phyloP scores from a whole-genome alignment of 495 filamentous ascomycete species.

The Hypoxylon crocopeplum region DNA sequence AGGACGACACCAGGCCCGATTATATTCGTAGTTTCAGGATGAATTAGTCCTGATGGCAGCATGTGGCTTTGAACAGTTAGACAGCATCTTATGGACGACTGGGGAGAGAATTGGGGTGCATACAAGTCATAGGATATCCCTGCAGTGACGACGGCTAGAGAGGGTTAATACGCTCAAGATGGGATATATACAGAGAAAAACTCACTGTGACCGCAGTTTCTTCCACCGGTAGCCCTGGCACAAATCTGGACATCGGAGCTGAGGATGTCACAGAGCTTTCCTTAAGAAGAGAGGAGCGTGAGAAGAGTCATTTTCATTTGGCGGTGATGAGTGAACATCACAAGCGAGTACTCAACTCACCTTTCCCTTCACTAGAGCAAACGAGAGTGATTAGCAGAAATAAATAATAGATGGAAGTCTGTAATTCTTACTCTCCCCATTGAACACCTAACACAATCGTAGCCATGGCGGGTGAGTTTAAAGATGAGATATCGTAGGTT shows the following conservation, averaged over 20 bases:
- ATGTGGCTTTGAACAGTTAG: constrained; percentile 53
- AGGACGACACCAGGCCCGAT: constrained; percentile 87
- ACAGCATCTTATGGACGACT: background rate
- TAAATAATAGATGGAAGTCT: background rate
- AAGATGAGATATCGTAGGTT: background rate
- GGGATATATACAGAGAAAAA: background rate
- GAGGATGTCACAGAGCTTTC: constrained; percentile 33
- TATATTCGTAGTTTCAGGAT: constrained; percentile 78
- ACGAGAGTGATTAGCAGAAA: constrained; percentile 14
- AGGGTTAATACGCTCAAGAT: background rate
- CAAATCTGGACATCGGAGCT: constrained; percentile 31
- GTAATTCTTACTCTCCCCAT: constrained; percentile 34
- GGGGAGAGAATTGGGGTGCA: background rate
- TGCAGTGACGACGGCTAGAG: constrained; percentile 17
- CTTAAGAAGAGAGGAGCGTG: constrained; percentile 6
- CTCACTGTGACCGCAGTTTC: constrained; percentile 33
- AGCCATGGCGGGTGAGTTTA: constrained; percentile 20
- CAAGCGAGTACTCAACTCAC: constrained; percentile 9
- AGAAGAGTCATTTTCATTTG: constrained; percentile 5
- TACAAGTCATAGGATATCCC: constrained; percentile 33
- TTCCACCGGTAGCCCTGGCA: constrained; percentile 28
- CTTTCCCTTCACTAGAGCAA: constrained; percentile 25
- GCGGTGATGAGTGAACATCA: background rate
- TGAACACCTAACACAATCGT: constrained; percentile 32
- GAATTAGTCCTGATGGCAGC: constrained; percentile 72